These are phyloP conservation scores for Fonsecaea pugnacius DNA, from an alignment of 2,329 filamentous ascomycete genomes.

Conservation along the genomic window DNA sequence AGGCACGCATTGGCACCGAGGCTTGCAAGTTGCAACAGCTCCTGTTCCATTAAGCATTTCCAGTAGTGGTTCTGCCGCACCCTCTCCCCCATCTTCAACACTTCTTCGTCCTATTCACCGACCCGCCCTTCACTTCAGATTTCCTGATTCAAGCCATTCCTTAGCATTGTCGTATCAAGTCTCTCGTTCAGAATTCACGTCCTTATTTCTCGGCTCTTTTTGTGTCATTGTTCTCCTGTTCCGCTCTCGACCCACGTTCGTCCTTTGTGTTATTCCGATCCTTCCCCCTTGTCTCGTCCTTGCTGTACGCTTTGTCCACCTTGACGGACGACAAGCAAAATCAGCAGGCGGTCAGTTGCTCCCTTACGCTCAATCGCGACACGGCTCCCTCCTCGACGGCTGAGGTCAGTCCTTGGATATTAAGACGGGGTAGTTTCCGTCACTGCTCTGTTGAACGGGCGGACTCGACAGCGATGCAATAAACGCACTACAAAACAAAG, in stretches of 20 bases:
- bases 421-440: neutral
- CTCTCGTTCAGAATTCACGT: constrained; percentile 22
- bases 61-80: constrained; percentile 13
- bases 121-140: constrained; percentile 19
- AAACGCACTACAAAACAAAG: constrained; percentile 22
- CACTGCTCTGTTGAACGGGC: neutral
- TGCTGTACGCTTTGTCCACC: constrained; percentile 27
- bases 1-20: neutral
- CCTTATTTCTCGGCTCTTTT: constrained; percentile 20
- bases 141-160: constrained; percentile 13
- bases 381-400: neutral
- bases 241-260: constrained; percentile 16
- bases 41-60: constrained; percentile 2
- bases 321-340: neutral
- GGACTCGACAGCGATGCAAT: constrained; percentile 28
- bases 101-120: constrained; percentile 20
- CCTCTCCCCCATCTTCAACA: constrained; percentile 15
- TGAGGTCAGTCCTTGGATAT: neutral
- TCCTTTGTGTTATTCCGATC: constrained; percentile 22
- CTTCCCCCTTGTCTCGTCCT: constrained; percentile 21
- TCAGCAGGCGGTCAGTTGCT: neutral
- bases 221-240: constrained; percentile 28
- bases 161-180: constrained; percentile 31
- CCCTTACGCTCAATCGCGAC: neutral
- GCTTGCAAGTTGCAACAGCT: constrained; percentile 3